Conservation (phyloP, 306 rosid species). For the Cercis canadensis region DNA sequence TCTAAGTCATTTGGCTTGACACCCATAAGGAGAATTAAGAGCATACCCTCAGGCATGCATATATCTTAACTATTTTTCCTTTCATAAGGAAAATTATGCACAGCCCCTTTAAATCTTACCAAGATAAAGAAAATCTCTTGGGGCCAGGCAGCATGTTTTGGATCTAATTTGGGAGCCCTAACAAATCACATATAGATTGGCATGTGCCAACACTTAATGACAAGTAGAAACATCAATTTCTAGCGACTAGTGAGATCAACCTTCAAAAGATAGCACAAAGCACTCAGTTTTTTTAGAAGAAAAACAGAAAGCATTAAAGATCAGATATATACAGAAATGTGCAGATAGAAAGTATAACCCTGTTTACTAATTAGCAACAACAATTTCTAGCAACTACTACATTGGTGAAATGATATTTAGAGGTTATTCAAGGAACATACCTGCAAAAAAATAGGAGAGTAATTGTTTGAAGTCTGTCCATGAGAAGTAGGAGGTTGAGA, state of each 20-base stretch:
- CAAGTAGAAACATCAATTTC: background rate
- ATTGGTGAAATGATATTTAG: conserved; percentile 4
- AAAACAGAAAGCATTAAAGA: background rate
- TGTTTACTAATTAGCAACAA: conserved; percentile 13
- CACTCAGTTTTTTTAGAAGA: background rate
- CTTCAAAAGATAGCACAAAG: conserved; percentile 13
- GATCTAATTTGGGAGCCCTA: background rate
- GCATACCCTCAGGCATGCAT: background rate
- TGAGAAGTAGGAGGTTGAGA: conserved; percentile 72
- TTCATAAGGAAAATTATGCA: background rate
- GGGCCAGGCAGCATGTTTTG: background rate
- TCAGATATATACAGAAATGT: conserved; percentile 8
- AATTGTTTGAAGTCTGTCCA: conserved; percentile 66
- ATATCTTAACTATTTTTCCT: background rate
- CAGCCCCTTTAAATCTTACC: background rate
- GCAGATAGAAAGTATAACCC: conserved; percentile 23
- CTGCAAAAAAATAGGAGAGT: conserved; percentile 97
- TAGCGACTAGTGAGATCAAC: conserved; percentile 10
- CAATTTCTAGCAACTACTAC: background rate
- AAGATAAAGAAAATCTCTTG: conserved; percentile 3
- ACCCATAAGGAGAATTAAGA: background rate
- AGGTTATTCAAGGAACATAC: conserved; percentile 49
- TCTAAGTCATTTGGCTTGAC: background rate
- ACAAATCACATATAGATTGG: background rate
- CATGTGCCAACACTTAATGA: background rate